Evolutionary conservation across 805 yeast genomes (phyloP), one percentile per base, ranked within the genome.

Genomic region (fission yeast (Schizosaccharomyces pombe)): DNA sequence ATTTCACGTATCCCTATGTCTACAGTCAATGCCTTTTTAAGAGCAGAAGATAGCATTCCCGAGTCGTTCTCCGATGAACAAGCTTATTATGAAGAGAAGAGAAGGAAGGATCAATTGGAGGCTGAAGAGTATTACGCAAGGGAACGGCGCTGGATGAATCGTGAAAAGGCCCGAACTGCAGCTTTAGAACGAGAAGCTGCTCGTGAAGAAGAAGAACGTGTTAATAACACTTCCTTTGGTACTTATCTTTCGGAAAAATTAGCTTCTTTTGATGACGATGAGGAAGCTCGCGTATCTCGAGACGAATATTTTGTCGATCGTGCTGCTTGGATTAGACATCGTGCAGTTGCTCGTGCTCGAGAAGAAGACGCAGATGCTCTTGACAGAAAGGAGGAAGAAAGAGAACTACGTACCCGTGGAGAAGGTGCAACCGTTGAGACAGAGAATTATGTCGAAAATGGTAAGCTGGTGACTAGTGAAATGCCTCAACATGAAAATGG

Each of bases 241-340:
- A 47, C 54, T 14, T 16, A 29, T 2, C 26, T 52, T 52, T 52
- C 57, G 9, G 53, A 40, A 24, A 55, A 54, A 28, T 52, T 57
- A 16, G 58, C 57, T 2, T 57, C 57, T 24, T 60, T 57, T 55
- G 59, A 60, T 47, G 63, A 60, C 34, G 60, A 58, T 3, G 49
- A 28, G 14, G 61, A 58, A 52, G 59, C 53, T 8, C 55, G 55
- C 22, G 31, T 47, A 30, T 51, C 57, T 4, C 32, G 24, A 19
- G 60, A 56, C 9, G 60, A 57, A 33, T 60, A 60, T 51, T 60
- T 60, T 43, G 52, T 55, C 12, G 62, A 60, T 47, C 55, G 56
- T 14, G 56, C 57, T 4, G 55, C 57, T 1, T 60, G 62, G 62
- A 14, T 55, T 11, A 54, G 57, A 9, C 37, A 34, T 30, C 54